Base-by-base conservation (phyloP, 305 asterid species). In the Coffea humblotiana region DNA sequence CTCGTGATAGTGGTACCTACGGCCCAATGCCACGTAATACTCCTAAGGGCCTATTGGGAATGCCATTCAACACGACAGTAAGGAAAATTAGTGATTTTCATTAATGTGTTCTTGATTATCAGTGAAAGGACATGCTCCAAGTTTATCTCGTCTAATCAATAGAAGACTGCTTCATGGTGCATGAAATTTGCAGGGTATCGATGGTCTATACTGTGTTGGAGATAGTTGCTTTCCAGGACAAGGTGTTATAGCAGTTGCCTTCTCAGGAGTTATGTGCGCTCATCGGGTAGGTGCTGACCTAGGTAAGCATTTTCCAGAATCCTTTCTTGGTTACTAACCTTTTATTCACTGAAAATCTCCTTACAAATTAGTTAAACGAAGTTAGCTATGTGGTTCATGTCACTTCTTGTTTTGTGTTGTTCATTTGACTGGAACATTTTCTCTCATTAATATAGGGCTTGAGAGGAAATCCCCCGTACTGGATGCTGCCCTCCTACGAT, bases 191-290 rank as follows among this genome's bases (percentile, higher is more conserved):
- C 90, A 94, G 99, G 97, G 95, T 60, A 78, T 96, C 81, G 80
- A 92, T 80, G 97, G 98, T 79, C 89, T 96, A 83, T 94, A 94
- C 85, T 96, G 99, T 78, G 98, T 96, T 74, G 99, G 98, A 77
- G 99, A 96, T 88, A 96, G 99, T 87, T 94, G 98, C 89, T 96
- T 96, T 85, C 99, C 99, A 0, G 99, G 99, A 67, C 98, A 96
- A 89, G 98, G 99, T 63, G 99, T 94, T 77, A 94, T 96, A 84
- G 97, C 99, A 76, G 99, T 94, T 65, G 96, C 99, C 54, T 96
- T 96, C 84, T 96, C 99, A 23, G 99, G 99, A 86, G 94, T 96
- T 51, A 96, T 94, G 99, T 96, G 98, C 48, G 98, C 99, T 72
- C 99, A 96, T 84, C 88, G 98, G 61, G 99, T 94, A 63, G 97